A percentile compares a stretch with the other conserved stretches of the same genome.
These are phyloP conservation scores for Rhodosporidiobolus odoratus DNA, from an alignment of 768 basidiomycete species.

Conservation along the genomic window DNA sequence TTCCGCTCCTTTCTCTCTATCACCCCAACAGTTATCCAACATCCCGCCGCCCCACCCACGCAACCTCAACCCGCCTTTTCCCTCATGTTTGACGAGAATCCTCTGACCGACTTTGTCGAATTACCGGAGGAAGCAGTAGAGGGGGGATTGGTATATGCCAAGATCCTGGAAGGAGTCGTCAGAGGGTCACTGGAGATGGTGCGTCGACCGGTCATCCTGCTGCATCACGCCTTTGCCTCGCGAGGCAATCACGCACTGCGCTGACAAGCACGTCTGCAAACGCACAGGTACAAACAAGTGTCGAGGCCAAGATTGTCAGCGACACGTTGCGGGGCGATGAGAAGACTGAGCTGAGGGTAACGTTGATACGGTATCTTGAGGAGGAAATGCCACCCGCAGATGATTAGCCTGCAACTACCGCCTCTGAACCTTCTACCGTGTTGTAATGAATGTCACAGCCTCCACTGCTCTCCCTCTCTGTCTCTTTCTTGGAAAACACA, in stretches of 20 bases:
- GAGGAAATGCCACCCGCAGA: constrained; percentile 59
- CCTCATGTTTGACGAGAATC: constrained; percentile 89
- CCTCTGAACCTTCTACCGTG: neutral
- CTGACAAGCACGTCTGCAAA: neutral
- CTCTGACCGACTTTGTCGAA: constrained; percentile 92
- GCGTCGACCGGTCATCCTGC: constrained; percentile 40
- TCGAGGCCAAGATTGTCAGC: constrained; percentile 78
- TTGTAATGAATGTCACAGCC: constrained; percentile 9
- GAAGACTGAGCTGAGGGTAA: constrained; percentile 85
- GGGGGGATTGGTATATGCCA: constrained; percentile 93
- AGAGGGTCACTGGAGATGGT: constrained; percentile 96
- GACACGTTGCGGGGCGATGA: constrained; percentile 91
- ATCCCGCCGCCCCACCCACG: constrained; percentile 49
- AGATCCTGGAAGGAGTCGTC: constrained; percentile 88
- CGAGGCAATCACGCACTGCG: too few species aligned
- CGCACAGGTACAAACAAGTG: constrained; percentile 86
- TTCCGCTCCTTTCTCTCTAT: constrained; percentile 97
- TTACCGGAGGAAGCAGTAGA: constrained; percentile 87
- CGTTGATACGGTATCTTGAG: constrained; percentile 82
- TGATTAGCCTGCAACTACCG: constrained; percentile 17
- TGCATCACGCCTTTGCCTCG: neutral
- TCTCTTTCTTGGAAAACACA: neutral
- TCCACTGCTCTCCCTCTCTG: neutral
- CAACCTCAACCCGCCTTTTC: constrained; percentile 55
- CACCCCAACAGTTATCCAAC: constrained; percentile 72